These are phyloP conservation scores for Termitomyces bulborhizus DNA, from an alignment of 768 basidiomycete genomes.

Conservation along the genomic window DNA sequence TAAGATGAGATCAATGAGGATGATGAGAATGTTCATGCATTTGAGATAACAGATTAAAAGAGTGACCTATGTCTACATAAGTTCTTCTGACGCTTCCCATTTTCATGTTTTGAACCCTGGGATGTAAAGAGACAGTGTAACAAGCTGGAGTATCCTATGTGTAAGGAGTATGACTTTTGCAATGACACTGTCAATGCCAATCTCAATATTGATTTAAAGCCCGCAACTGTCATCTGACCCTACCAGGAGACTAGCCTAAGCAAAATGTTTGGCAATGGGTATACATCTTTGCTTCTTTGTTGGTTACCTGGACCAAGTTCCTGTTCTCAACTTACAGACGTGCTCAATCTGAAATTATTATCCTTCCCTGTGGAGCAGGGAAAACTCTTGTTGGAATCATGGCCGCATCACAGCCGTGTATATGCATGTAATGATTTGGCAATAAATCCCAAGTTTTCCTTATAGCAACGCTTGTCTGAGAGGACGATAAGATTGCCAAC, in stretches of 20 bases:
- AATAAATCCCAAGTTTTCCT: too few relatives aligned
- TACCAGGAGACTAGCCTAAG: constrained; percentile 99
- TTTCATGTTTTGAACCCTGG: constrained; percentile 30
- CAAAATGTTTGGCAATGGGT: constrained; percentile 99
- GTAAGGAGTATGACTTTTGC: constrained; percentile 98
- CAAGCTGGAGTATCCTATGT: constrained; percentile 94
- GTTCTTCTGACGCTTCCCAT: neutral
- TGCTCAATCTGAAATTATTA: constrained; percentile 96
- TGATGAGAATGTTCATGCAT: constrained; percentile 95
- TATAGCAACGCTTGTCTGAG: constrained; percentile 92
- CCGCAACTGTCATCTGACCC: constrained; percentile 93
- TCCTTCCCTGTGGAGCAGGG: constrained; percentile 96
- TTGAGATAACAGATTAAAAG: constrained; percentile 90
- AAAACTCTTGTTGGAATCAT: constrained; percentile 99
- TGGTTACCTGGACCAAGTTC: constrained; percentile 3
- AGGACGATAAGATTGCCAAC: constrained; percentile 98
- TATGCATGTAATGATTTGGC: too few relatives aligned
- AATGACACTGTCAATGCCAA: constrained; percentile 96
- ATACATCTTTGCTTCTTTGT: constrained; percentile 9
- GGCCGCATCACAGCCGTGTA: constrained; percentile 96
- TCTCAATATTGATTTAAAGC: constrained; percentile 97
- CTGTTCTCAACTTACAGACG: constrained; percentile 47
- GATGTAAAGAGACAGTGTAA: constrained; percentile 96
- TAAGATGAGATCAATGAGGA: constrained; percentile 96
- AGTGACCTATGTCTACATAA: constrained; percentile 66